These are phyloP conservation scores for Trichoderma endophyticum DNA, from an alignment of 2,329 filamentous ascomycete genomes.

Conservation along the genomic window DNA sequence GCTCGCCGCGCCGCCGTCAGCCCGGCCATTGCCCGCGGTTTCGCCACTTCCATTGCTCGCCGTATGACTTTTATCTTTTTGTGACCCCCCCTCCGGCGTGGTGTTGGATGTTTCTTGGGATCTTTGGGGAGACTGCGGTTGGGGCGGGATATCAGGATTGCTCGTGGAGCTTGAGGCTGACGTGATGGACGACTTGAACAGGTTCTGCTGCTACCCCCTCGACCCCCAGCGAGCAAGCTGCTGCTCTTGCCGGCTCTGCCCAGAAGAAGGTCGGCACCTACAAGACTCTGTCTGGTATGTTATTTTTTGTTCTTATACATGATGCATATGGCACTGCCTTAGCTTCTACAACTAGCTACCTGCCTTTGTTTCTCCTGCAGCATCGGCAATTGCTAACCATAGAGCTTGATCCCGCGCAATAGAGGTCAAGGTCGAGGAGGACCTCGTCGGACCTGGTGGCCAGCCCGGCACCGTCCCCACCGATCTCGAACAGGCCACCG, in stretches of 20 bases:
- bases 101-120: background rate
- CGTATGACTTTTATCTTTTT: conserved; percentile 35
- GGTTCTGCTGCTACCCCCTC: conserved; percentile 23
- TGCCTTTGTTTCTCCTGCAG: background rate
- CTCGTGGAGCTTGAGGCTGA: conserved; percentile 28
- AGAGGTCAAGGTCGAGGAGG: conserved; percentile 82
- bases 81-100: conserved; percentile 15
- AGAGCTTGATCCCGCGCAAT: conserved; percentile 23
- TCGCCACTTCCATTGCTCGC: conserved; percentile 58
- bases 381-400: background rate
- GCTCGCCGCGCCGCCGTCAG: conserved; percentile 57
- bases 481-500: conserved; percentile 92
- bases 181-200: conserved; percentile 24
- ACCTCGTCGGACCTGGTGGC: conserved; percentile 83
- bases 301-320: background rate
- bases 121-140: background rate
- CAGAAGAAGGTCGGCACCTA: conserved; percentile 47
- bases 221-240: conserved; percentile 38
- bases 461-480: conserved; percentile 79
- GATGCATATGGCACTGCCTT: conserved; percentile 22
- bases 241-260: conserved; percentile 33
- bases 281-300: conserved; percentile 48
- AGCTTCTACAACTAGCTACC: conserved; percentile 18
- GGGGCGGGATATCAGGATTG: background rate
- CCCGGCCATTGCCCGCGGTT: conserved; percentile 55